phyloP scores from a whole-genome alignment of 192 early-diverging fungal species.

The Coemansia pectinata region DNA sequence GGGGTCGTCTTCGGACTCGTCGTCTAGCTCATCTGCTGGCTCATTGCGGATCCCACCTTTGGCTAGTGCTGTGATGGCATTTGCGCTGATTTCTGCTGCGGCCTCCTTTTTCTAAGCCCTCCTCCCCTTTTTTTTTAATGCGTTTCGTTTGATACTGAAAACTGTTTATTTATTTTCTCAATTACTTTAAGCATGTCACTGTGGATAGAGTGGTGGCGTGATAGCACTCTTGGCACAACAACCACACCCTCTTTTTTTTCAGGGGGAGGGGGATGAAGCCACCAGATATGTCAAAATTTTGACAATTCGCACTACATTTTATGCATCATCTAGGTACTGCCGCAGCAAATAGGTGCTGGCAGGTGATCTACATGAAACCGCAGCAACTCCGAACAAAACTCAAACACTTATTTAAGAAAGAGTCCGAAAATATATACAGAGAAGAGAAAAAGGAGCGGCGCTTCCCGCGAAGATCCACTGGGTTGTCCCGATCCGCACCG shows the following conservation, averaged over 20 bases:
- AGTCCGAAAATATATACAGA: background rate
- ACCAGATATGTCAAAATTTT: background rate
- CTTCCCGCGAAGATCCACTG: too few relatives aligned
- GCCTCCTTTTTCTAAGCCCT: background rate
- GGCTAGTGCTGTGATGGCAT: background rate
- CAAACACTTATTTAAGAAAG: background rate
- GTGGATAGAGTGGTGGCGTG: background rate
- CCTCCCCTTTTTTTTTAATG: background rate
- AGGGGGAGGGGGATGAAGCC: too few relatives aligned
- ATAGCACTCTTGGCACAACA: background rate
- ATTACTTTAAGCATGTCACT: background rate
- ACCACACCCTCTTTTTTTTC: too few relatives aligned
- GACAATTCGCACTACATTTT: background rate
- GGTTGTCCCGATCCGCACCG: too few relatives aligned
- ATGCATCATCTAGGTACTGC: too few relatives aligned
- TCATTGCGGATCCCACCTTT: background rate
- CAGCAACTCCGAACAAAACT: background rate
- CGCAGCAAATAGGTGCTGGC: background rate
- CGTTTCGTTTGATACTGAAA: background rate
- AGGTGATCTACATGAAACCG: background rate
- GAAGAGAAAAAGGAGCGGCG: too few relatives aligned
- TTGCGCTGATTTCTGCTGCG: background rate
- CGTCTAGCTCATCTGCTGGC: background rate
- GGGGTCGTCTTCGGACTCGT: background rate
- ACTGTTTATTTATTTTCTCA: background rate